Evolutionary conservation across 2,329 filamentous ascomycete species (phyloP), one percentile per base, ranked within the genome.

Genomic region (Curvularia lunata): DNA sequence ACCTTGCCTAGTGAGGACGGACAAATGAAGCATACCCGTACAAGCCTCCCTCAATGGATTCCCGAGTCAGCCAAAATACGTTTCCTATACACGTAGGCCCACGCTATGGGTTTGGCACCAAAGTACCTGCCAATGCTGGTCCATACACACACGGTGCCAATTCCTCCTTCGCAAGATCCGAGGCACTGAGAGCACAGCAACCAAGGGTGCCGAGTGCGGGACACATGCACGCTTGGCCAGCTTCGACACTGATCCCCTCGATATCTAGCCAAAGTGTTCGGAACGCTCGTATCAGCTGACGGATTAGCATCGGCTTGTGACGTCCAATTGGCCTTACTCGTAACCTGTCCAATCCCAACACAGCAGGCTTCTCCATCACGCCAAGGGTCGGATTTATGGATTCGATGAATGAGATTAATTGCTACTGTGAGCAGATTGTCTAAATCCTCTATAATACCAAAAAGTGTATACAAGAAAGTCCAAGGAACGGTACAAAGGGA

Each of bases 361-460:
- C 30, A 13, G 4, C 16, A 42, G 7, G 27, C 7, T 27, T 46
- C 25, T 46, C 25, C 4, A 18, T 46, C 25, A 30, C 43, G n/a
- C 27, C n/a, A 52, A 2, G 41, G 7, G 16, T 32, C n/a, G 19
- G 18, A 25, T 37, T 32, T 21, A 27, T 18, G 42, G n/a, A 19
- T 9, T 40, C 25, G 41, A 34, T 42, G 27, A 48, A 61, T 46
- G 59, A 57, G 54, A 64, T 67, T 48, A 58, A 63, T 55, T 64
- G 51, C 56, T 59, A 59, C 60, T 51, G 58, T 40, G 61, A 62
- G 63, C 61, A 59, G 58, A 57, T 60, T 56, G 56, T 68, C 66
- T 68, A 64, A 54, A 59, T 59, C 52, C 55, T 68, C 62, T 64
- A 66, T 64, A 38, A 45, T 64, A 57, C 54, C 52, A 52, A 54